Evolutionary conservation across 2,329 filamentous ascomycete species (phyloP).

Genomic region (Dryadomyces quercivorus): DNA sequence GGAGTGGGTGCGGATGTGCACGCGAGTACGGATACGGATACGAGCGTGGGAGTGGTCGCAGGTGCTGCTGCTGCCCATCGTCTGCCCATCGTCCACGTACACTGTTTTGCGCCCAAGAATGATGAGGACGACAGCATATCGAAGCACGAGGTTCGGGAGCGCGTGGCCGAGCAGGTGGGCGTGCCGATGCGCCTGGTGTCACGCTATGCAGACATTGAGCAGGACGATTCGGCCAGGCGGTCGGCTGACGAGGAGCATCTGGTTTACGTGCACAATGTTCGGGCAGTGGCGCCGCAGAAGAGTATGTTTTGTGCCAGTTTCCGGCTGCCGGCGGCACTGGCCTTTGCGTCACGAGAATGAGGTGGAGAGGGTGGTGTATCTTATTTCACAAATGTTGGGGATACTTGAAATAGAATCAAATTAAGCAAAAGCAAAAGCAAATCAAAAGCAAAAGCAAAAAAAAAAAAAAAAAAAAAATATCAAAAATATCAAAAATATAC

Average conservation of each 20-base stretch:
- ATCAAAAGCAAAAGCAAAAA: background rate
- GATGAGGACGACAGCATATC: constrained; percentile 45
- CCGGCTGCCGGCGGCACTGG: constrained; percentile 68
- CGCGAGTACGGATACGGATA: background rate
- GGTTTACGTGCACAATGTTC: constrained; percentile 54
- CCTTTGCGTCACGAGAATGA: constrained; percentile 45
- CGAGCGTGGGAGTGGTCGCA: too few species aligned
- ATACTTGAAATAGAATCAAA: too few species aligned
- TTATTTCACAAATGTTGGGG: too few species aligned
- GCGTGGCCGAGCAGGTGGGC: constrained; percentile 50
- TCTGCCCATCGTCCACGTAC: constrained; percentile 80
- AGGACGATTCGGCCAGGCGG: constrained; percentile 15
- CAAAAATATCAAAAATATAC: too few species aligned
- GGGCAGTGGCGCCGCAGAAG: constrained; percentile 87
- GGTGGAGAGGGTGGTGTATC: background rate
- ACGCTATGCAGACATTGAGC: constrained; percentile 28
- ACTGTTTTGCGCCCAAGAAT: constrained; percentile 81
- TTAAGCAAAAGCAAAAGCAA: too few species aligned
- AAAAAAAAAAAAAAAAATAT: background rate
- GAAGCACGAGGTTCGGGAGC: constrained; percentile 50
- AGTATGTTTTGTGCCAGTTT: constrained; percentile 96
- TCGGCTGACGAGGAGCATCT: constrained; percentile 20
- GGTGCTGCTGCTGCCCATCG: constrained; percentile 14
- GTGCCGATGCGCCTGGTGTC: constrained; percentile 35
- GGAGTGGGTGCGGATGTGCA: background rate